Evolutionary conservation across 306 rosid species (phyloP), one percentile per base, ranked within the genome.

Genomic region (Dryas drummondii): DNA sequence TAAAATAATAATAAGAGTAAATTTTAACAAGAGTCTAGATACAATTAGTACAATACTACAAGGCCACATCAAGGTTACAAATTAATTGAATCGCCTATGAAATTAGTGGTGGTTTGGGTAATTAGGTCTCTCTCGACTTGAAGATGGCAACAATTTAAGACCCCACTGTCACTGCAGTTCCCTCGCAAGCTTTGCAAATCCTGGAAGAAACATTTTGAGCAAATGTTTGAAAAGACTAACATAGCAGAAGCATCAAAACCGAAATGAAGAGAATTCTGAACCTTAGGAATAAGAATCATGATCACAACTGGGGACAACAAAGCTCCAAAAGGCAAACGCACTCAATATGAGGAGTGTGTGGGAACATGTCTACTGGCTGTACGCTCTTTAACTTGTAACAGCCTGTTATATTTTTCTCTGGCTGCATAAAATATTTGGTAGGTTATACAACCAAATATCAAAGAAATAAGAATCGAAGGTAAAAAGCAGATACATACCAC

Each of bases 301-400:
- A 49, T 11, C 76, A 54, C 42, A 69, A 41, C 57, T 66, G 48
- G 60, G 72, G 77, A 87, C 83, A 82, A 68, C 77, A 81, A 77
- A 91, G 96, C 84, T 94, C 98, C 81, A 91, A 82, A 47, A 88
- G 83, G 87, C 96, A 91, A 41, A 94, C 93, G 74, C 97, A 91
- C 84, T 94, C 98, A 53, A 90, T 88, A 81, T 94, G 98, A 76
- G 96, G 98, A 67, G 98, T 91, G 89, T 91, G 98, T 5, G 98
- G 98, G 83, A 94, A 94, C 98, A 94, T 94, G 85, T 94, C 97
- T n/a, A 94, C 96, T 1, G 98, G 91, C 72, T 90, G 98, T 52
- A 94, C 42, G 76, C 97, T 76, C 84, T 76, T 85, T 61, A 94
- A 80, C 79, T 84, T 87, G 89, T 94, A 94, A 84, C 93, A 90